Evolutionary conservation across 1,139 yeast genomes (phyloP).

Genomic region (Pneumocystis canis): DNA sequence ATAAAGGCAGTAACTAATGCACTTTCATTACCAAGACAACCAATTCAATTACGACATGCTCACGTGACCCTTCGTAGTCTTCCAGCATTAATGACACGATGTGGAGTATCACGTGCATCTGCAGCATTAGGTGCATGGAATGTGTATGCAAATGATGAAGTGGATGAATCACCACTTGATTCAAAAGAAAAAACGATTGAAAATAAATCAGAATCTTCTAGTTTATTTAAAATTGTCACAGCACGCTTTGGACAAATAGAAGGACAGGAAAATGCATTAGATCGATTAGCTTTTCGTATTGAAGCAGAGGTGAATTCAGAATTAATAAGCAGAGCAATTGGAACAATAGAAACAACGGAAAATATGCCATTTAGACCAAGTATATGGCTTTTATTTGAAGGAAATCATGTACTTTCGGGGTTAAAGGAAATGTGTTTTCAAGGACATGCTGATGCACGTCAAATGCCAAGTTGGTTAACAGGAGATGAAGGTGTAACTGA

Average conservation of each 20-base stretch:
- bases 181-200: neutral
- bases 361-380: conserved; percentile 19
- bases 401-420: conserved; percentile 72
- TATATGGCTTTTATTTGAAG: conserved; percentile 41
- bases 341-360: conserved; percentile 7
- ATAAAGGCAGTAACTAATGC: neutral
- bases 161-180: conserved; percentile 49
- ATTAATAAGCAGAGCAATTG: too few relatives aligned
- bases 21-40: neutral
- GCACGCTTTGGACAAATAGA: conserved; percentile 17
- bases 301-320: neutral
- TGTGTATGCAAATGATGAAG: conserved; percentile 49
- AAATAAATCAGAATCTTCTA: neutral
- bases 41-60: neutral
- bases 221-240: conserved; percentile 10
- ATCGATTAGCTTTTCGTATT: conserved; percentile 19
- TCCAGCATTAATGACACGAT: neutral
- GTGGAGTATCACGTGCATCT: neutral
- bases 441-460: conserved; percentile 38
- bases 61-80: neutral
- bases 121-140: conserved; percentile 32
- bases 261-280: conserved; percentile 13
- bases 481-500: conserved; percentile 47
- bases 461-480: conserved; percentile 61
- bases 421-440: conserved; percentile 53